phyloP scores from a whole-genome alignment of 1,284 basidiomycete genomes.

The Somion occarium region DNA sequence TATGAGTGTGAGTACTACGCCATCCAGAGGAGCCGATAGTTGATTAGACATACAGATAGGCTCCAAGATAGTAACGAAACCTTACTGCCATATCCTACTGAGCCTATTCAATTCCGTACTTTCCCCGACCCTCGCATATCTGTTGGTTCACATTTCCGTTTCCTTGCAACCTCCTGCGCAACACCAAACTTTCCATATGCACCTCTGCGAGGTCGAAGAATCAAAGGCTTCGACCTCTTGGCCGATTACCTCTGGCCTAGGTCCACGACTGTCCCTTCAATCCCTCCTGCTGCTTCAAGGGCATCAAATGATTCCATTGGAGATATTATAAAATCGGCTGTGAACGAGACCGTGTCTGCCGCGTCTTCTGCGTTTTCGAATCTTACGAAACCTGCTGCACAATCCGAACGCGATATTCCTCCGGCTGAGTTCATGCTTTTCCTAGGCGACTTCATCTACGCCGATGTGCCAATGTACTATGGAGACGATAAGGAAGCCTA shows the following conservation, averaged over 20 bases:
- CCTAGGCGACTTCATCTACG: constrained; percentile 75
- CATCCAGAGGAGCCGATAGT: no score
- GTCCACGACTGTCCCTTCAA: constrained; percentile 9
- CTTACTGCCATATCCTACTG: constrained; percentile 42
- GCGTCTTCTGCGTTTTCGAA: background rate
- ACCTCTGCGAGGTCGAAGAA: constrained; percentile 45
- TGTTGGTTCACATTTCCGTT: constrained; percentile 54
- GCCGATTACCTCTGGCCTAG: constrained; percentile 45
- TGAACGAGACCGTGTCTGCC: constrained; percentile 9
- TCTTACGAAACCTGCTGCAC: constrained; percentile 6
- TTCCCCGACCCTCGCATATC: constrained; percentile 62
- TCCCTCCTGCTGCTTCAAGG: constrained; percentile 2
- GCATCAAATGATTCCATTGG: background rate
- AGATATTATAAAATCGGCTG: background rate
- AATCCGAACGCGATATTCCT: constrained; percentile 7
- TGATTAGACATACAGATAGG: constrained; percentile 36
- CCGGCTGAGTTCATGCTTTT: constrained; percentile 56
- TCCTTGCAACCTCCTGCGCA: constrained; percentile 60
- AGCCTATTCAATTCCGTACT: constrained; percentile 58
- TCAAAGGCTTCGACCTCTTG: constrained; percentile 67
- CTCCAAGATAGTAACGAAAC: constrained; percentile 43
- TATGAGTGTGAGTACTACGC: constrained; percentile 67
- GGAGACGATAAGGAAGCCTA: constrained; percentile 55
- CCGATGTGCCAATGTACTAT: constrained; percentile 64
- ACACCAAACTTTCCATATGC: constrained; percentile 64